Evolutionary conservation across 2,329 filamentous ascomycete genomes (phyloP), one percentile per base, ranked within the genome.

Genomic region (Colletotrichum brevisporum): DNA sequence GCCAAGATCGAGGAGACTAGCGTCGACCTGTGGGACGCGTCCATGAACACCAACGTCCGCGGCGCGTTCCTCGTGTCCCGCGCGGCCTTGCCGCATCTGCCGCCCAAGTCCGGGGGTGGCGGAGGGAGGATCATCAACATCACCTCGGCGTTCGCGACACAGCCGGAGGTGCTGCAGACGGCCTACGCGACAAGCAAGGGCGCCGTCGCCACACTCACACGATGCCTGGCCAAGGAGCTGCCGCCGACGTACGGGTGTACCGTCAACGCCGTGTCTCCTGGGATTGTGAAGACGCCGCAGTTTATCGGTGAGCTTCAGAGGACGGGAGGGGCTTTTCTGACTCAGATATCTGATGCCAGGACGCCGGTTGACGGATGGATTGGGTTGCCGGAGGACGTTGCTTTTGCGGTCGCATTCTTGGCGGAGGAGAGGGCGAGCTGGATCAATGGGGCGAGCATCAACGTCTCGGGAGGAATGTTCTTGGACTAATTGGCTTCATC

Each of bases 171-270:
- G 10, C 73, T 76, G 66, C 81, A 83, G 71, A 84, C 82, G n/a
- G 82, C 86, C 67, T 86, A 86, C 72, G 82, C 83, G 4, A 83
- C 83, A 0, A 84, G 81, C 9, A 86, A 86, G 72, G 82, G 81
- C n/a, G 84, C 85, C 81, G 77, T 84, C 1, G 84, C 85, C 70
- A 78, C 78, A 3, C 84, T 85, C 63, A 86, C 84, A 1, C 75
- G 78, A 26, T 78, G 78, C 48, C 85, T 84, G 73, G 78, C 78
- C 9, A 83, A 81, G 73, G 83, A 85, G 70, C 74, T 85, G 43
- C 81, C 82, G 16, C 80, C 77, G 1, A 80, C 81, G 63, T 84
- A 84, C 71, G 80, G 80, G 5, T 82, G 81, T 71, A 85, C 83
- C 1, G 83, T 85, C 26, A 85, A 85, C 63, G 74, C 80, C 3